These are phyloP conservation scores for Irpex rosettiformis DNA, from an alignment of 1,284 basidiomycete genomes.

Conservation along the genomic window DNA sequence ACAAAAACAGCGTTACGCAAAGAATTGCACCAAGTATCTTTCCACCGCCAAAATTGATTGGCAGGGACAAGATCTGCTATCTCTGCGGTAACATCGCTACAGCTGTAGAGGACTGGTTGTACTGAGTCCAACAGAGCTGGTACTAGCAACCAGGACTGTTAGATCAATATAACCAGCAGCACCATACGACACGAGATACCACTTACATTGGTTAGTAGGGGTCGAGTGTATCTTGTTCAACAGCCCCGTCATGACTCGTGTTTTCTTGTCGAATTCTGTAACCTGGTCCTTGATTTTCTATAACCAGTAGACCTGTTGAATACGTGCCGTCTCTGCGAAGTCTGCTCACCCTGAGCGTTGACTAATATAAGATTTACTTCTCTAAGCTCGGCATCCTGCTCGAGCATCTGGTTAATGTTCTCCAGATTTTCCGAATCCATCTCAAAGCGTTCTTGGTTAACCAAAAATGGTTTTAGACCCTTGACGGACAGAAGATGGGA, in stretches of 20 bases:
- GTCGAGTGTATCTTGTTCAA: conserved; percentile 79
- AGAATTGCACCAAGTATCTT: conserved; percentile 72
- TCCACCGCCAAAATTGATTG: conserved; percentile 81
- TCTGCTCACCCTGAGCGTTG: neutral
- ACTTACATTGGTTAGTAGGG: conserved; percentile 52
- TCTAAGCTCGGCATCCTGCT: conserved; percentile 47
- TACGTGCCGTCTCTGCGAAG: neutral
- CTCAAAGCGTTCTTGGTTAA: neutral
- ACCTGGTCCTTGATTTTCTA: conserved; percentile 78
- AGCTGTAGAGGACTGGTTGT: conserved; percentile 51
- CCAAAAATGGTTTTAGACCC: neutral
- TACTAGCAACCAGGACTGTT: conserved; percentile 38
- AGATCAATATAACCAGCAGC: conserved; percentile 11
- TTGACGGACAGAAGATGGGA: no score
- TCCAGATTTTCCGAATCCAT: conserved; percentile 61
- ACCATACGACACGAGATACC: neutral
- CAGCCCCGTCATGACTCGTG: conserved; percentile 58
- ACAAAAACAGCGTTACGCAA: conserved; percentile 64
- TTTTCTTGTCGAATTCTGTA: conserved; percentile 68
- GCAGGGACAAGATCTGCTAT: conserved; percentile 57
- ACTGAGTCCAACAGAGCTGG: conserved; percentile 55
- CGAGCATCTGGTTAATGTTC: conserved; percentile 47
- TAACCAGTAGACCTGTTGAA: conserved; percentile 2
- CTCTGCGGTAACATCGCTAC: conserved; percentile 45
- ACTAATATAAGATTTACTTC: conserved; percentile 37